A percentile compares a stretch with the other conserved stretches of the same genome.
phyloP scores from a whole-genome alignment of 139 green algal genomes.

The Desmodesmus armatus region DNA sequence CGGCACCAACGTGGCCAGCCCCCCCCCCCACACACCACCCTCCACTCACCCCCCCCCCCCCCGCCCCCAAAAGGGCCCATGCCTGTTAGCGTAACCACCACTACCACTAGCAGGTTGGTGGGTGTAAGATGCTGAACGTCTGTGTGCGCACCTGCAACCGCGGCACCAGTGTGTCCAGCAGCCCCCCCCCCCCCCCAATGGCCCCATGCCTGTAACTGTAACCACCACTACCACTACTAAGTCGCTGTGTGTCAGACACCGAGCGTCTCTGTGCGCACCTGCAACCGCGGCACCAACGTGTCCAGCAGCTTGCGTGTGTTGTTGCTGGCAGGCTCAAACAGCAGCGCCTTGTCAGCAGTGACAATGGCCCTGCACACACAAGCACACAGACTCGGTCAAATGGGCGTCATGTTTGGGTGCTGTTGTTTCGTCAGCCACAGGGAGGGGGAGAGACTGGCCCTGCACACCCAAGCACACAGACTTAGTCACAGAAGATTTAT shows the following conservation, averaged over 20 bases:
- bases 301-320: constrained; percentile 84
- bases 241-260: too few relatives aligned
- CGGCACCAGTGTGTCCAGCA: constrained; percentile 81
- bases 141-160: constrained; percentile 58
- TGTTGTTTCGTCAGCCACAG: not conserved
- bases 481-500: too few relatives aligned
- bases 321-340: constrained; percentile 85
- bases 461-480: not conserved
- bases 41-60: too few relatives aligned
- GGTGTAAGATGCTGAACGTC: too few relatives aligned
- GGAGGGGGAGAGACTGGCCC: not conserved
- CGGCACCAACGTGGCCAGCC: constrained; percentile 80
- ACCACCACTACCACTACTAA: too few relatives aligned
- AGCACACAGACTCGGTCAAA: not conserved
- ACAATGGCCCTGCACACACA: constrained; percentile 74
- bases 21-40: too few relatives aligned
- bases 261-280: too few relatives aligned
- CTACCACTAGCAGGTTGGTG: too few relatives aligned
- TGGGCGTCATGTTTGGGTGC: not conserved
- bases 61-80: too few relatives aligned
- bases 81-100: too few relatives aligned
- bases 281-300: constrained; percentile 74
- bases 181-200: too few relatives aligned
- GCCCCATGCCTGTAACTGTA: too few relatives aligned
- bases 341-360: constrained; percentile 81